A percentile compares a stretch with the other conserved stretches of the same genome.
Evolutionary conservation across 768 basidiomycete species (phyloP).

Genomic region (Hortiboletus campestris): DNA sequence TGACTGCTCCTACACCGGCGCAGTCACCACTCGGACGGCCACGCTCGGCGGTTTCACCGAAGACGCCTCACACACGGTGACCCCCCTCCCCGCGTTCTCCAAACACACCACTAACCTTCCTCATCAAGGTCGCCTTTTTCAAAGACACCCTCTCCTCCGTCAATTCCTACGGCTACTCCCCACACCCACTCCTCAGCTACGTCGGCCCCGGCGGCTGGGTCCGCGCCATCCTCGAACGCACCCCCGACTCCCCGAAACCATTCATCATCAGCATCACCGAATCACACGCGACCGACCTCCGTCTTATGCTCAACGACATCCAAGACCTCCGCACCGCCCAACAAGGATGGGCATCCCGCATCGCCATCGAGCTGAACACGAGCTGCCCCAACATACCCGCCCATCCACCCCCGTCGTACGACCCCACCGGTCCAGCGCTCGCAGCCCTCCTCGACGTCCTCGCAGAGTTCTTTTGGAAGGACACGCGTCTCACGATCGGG

Average conservation of each 20-base stretch:
- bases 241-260: conserved; percentile 47
- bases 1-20: conserved; percentile 66
- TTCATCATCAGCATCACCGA: conserved; percentile 81
- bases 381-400: conserved; percentile 77
- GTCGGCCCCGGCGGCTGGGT: conserved; percentile 52
- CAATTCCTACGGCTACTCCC: conserved; percentile 89
- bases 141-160: conserved; percentile 54
- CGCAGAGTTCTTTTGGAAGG: conserved; percentile 45
- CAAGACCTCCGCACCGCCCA: conserved; percentile 50
- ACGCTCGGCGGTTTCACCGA: conserved; percentile 72
- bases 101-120: conserved; percentile 2
- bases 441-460: conserved; percentile 54
- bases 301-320: conserved; percentile 56
- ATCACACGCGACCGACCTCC: conserved; percentile 50
- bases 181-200: conserved; percentile 66
- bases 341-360: conserved; percentile 35
- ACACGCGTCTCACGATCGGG: conserved; percentile 62
- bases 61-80: conserved; percentile 58
- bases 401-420: conserved; percentile 66
- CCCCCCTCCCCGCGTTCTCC: not conserved
- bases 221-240: conserved; percentile 38
- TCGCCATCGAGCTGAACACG: conserved; percentile 81
- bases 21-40: conserved; percentile 77
- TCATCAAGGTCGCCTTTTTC: conserved; percentile 58
- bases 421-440: conserved; percentile 41